phyloP scores from a whole-genome alignment of 768 basidiomycete species.

The Pholiota microspora region DNA sequence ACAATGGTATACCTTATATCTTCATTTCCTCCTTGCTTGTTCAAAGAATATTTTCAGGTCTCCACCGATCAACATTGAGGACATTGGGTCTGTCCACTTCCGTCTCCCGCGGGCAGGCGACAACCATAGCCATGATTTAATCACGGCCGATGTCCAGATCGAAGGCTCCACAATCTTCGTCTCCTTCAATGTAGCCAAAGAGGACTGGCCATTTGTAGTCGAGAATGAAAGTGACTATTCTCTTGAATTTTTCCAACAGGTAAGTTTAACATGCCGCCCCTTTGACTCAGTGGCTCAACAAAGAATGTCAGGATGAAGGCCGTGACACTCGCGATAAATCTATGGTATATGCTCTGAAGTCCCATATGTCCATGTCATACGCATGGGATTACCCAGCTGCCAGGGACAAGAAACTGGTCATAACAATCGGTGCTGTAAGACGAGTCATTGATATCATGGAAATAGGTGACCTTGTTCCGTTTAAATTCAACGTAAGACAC shows the following conservation, averaged over 20 bases:
- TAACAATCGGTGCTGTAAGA: constrained; percentile 58
- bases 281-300: background rate
- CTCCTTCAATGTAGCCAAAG: constrained; percentile 61
- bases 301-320: constrained; percentile 40
- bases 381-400: constrained; percentile 95
- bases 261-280: constrained; percentile 27
- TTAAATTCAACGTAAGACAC: constrained; percentile 71
- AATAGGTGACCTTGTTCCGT: constrained; percentile 89
- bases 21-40: constrained; percentile 3
- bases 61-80: constrained; percentile 85
- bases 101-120: constrained; percentile 51
- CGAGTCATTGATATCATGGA: constrained; percentile 89
- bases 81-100: constrained; percentile 83
- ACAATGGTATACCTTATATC: constrained; percentile 57
- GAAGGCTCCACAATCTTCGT: constrained; percentile 90
- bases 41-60: constrained; percentile 56
- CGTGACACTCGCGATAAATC: constrained; percentile 40
- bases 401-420: constrained; percentile 71
- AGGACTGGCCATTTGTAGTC: constrained; percentile 86
- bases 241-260: constrained; percentile 73
- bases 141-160: constrained; percentile 77
- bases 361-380: constrained; percentile 60
- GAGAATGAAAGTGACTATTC: constrained; percentile 83
- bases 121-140: constrained; percentile 42
- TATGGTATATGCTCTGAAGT: constrained; percentile 54